Percentiles rank a stretch among this genome's conserved stretches.
phyloP scores from a whole-genome alignment of 192 early-diverging fungal genomes.

The Backusella tuberculispora region DNA sequence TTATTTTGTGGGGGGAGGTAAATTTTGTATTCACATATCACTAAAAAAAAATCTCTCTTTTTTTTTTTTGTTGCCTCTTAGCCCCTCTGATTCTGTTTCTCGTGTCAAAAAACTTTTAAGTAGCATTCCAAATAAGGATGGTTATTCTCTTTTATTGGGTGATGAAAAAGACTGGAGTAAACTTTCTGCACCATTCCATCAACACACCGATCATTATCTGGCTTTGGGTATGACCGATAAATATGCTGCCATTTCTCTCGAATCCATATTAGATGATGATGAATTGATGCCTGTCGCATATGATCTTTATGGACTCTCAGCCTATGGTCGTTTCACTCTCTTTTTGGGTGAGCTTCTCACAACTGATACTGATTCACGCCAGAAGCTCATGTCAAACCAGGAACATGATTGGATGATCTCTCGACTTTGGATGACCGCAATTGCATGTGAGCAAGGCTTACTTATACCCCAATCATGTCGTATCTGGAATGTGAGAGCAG shows the following conservation, averaged over 20 bases:
- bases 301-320: conserved; percentile 54
- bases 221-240: conserved; percentile 18
- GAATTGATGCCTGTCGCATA: conserved; percentile 38
- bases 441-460: conserved; percentile 42
- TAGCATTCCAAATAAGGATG: background rate
- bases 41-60: background rate
- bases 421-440: conserved; percentile 36
- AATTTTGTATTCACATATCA: background rate
- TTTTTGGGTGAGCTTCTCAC: conserved; percentile 50
- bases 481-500: conserved; percentile 20
- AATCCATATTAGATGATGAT: conserved; percentile 22
- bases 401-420: conserved; percentile 41
- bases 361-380: conserved; percentile 25
- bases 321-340: conserved; percentile 48
- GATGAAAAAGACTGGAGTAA: conserved; percentile 44
- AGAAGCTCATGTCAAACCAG: conserved; percentile 37
- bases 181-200: conserved; percentile 37
- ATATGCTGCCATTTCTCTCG: conserved; percentile 19
- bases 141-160: conserved; percentile 37
- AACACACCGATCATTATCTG: conserved; percentile 30
- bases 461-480: conserved; percentile 31
- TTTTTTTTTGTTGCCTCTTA: conserved; percentile 11
- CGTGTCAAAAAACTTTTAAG: conserved; percentile 40
- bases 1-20: too few relatives aligned
- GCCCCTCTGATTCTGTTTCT: conserved; percentile 51